A percentile compares a stretch with the other conserved stretches of the same genome.
Conservation (phyloP, 371 early-diverging fungal species). For the Coemansia sp. region DNA sequence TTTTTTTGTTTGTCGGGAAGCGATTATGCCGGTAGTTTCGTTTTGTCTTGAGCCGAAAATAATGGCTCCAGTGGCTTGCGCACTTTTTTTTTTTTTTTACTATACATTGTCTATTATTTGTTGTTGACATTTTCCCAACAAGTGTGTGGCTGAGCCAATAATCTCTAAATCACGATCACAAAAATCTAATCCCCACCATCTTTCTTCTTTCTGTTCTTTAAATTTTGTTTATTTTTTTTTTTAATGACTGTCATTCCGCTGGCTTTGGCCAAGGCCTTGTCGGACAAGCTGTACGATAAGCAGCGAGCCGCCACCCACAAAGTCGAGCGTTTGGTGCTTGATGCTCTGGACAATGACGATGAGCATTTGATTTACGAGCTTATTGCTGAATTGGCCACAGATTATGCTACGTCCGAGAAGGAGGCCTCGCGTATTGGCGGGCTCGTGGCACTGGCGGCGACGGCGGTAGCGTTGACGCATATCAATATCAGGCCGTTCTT, state of each 20-base stretch:
- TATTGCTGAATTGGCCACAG: constrained; percentile 70
- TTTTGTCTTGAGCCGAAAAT: no score
- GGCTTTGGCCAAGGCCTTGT: constrained; percentile 59
- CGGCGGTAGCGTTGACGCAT: constrained; percentile 80
- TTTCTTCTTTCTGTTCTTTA: no score
- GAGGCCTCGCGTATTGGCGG: constrained; percentile 90
- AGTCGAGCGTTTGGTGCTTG: constrained; percentile 59
- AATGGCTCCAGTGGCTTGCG: no score
- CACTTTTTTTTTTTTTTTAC: no score
- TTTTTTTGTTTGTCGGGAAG: no score
- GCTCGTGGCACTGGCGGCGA: constrained; percentile 84
- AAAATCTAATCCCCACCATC: no score
- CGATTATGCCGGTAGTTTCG: no score
- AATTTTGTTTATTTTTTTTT: no score
- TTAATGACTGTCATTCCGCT: constrained; percentile 42
- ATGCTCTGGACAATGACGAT: constrained; percentile 43
- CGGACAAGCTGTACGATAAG: constrained; percentile 87
- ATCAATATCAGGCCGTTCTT: constrained; percentile 69
- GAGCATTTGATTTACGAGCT: constrained; percentile 57
- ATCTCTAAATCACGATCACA: no score
- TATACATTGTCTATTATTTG: no score
- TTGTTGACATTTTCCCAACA: no score
- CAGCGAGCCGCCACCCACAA: constrained; percentile 86
- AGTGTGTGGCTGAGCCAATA: no score
- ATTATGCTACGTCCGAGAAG: constrained; percentile 78